Evolutionary conservation across 1,139 yeast species (phyloP).

Genomic region (Hanseniaspora sp.): DNA sequence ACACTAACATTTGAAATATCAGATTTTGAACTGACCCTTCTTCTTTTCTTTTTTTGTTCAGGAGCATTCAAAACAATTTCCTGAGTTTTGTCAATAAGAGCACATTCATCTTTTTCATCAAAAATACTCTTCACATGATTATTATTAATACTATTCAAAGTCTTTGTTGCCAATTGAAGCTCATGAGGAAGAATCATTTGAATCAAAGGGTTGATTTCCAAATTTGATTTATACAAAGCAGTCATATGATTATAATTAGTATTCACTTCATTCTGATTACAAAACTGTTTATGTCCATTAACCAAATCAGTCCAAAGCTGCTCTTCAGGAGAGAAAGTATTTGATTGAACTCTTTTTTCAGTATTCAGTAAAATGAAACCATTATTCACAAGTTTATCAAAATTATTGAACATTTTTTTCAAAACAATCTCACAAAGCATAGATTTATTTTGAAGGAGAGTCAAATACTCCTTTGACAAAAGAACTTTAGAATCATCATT

Average conservation of each 20-base stretch:
- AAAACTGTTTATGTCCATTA: slow-evolving; percentile 12
- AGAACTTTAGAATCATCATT: slow-evolving; percentile 4
- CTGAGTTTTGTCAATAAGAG: not conserved
- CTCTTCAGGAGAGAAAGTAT: not conserved
- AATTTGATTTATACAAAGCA: slow-evolving; percentile 13
- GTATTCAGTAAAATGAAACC: not conserved
- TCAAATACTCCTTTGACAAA: slow-evolving; percentile 17
- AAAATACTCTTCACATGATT: not conserved
- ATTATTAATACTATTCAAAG: slow-evolving; percentile 14
- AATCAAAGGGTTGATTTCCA: slow-evolving; percentile 18
- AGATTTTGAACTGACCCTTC: not conserved
- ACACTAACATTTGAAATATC: not conserved
- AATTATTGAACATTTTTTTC: slow-evolving; percentile 17
- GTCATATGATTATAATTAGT: slow-evolving; percentile 15
- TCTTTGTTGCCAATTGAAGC: slow-evolving; percentile 16
- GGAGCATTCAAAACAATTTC: not conserved
- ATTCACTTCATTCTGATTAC: slow-evolving; percentile 3
- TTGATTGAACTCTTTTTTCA: not conserved
- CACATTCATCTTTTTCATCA: not conserved
- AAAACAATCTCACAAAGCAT: slow-evolving; percentile 15
- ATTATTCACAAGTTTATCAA: slow-evolving; percentile 14
- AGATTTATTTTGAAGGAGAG: slow-evolving; percentile 17
- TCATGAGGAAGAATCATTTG: slow-evolving; percentile 18
- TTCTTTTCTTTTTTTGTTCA: slow-evolving; percentile 4
- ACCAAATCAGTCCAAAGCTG: slow-evolving; percentile 15